Evolutionary conservation across 768 basidiomycete species (phyloP), one percentile per base, ranked within the genome.

Genomic region (Royoungia palumana): DNA sequence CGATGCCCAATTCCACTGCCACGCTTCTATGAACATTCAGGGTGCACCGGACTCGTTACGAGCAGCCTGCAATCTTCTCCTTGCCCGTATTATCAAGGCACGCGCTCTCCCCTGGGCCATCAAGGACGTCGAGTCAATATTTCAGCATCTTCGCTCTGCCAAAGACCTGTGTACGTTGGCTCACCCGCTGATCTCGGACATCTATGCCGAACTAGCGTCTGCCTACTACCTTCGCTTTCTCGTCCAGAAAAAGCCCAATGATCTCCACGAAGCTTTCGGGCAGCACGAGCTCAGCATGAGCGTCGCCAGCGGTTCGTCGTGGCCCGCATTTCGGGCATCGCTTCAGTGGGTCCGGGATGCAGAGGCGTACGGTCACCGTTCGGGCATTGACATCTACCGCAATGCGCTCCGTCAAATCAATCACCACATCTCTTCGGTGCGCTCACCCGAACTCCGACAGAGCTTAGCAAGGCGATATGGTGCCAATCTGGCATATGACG

Each of bases 381-480:
- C 64, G 7, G 68, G 62, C 6, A 40, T 69, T 16, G 66, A 66
- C 21, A 55, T 61, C 10, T 65, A 70, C 47, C 57, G 56, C 14
- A 56, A 47, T 28, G 55, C 63, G 7, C 57, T 71, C 30, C 57
- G 56, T 41, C 46, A 63, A 13, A 36, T 67, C 24, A 51, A 63
- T 28, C 54, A 48, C 2, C 51, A 60, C 13, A 36, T 59, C 44
- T 51, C 57, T 24, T 8, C 35, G 11, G 46, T 41, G 20, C 61
- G 51, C 24, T 63, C 55, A 16, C 45, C 48, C 0, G 58, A 56
- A 35, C 52, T 64, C 16, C 53, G 53, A 17, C 60, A 55, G 13
- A 32, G 36, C 32, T 32, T 63, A 16, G 58, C 54, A 4, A 45
- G 47, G 39, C 32, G 44, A 36, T 45, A 56, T 16, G 37, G 32